Evolutionary conservation across 768 basidiomycete species (phyloP), one percentile per base, ranked within the genome.

Genomic region (Calvatia gigantea): DNA sequence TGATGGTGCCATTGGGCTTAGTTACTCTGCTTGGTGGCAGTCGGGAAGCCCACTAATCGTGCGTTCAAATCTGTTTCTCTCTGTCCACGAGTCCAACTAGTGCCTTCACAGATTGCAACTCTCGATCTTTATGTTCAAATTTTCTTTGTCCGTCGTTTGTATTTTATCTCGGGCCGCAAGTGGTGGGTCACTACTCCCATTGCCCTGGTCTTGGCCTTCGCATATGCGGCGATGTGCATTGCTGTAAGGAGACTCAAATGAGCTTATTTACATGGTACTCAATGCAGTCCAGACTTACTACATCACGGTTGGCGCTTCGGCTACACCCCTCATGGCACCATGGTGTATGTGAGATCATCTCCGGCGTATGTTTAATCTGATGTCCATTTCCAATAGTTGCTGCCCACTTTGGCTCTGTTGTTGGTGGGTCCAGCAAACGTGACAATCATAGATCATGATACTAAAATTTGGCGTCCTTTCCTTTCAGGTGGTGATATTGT

Each of bases 11-110:
- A 67, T 71, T 48, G 43, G 54, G 11, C 57, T 71, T 25, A 68
- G 60, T 39, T 70, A 68, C 49, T 69, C 69, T 3, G 50, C 65
- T 3, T 73, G 72, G 72, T 71, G 68, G 67, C 65, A 69, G 56
- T 59, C 66, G 0, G 68, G 68, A 6, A 70, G 65, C 37, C 51
- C 64, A 4, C 45, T 72, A 12, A 69, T 72, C 61, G 70, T 71
- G 23, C 32, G 59, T 54, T 15, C 11, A 17, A 19, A 17, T 29
- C 28, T 25, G 15, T 14, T 3, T 27, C 7, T 41, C 15, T 12
- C 4, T 27, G 21, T 42, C 25, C 6, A n/a, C 6, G 3, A 6
- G 25, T 6, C n/a, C 19, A 7, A 41, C 17, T 27, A 9, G 25
- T 21, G 19, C 43, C 27, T 27, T 12, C 4, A 32, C 39, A 73